Evolutionary conservation across 441 rosid species (phyloP).

Genomic region (Corymbia calophylla): DNA sequence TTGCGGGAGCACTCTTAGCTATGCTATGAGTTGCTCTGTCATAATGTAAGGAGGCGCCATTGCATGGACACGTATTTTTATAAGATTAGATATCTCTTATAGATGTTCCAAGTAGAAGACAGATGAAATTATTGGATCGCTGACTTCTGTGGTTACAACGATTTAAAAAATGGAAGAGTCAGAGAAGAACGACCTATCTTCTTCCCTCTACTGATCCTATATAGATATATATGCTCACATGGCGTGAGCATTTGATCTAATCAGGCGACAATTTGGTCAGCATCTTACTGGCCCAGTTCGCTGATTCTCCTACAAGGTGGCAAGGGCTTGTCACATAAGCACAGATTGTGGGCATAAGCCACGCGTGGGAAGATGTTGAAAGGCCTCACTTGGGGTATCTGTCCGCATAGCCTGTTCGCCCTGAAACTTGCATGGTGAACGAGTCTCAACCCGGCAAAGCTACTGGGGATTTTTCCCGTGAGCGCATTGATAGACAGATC

Average conservation of each 20-base stretch:
- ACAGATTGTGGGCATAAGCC: constrained; percentile 86
- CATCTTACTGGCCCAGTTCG: constrained; percentile 47
- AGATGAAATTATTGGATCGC: background rate
- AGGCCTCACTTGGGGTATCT: constrained; percentile 94
- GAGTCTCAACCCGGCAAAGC: constrained; percentile 43
- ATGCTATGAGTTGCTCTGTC: background rate
- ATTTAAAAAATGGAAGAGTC: background rate
- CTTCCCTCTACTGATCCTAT: constrained; percentile 3
- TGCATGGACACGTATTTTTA: background rate
- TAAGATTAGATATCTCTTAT: background rate
- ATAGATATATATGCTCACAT: constrained; percentile 3
- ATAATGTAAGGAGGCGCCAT: background rate
- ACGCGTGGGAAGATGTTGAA: constrained; percentile 65
- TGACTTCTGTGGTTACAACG: background rate
- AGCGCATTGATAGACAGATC: constrained; percentile 70
- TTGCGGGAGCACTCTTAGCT: background rate
- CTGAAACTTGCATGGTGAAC: constrained; percentile 82
- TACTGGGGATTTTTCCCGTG: constrained; percentile 67
- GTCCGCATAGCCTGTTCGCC: constrained; percentile 80
- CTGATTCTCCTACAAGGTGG: constrained; percentile 54
- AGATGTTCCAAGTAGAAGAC: background rate
- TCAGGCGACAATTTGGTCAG: constrained; percentile 35
- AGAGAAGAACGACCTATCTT: background rate
- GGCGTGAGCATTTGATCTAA: constrained; percentile 8
- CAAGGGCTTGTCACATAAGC: constrained; percentile 91